A percentile compares a stretch with the other conserved stretches of the same genome.
These are phyloP conservation scores for Exserohilum rostratum DNA, from an alignment of 2,329 filamentous ascomycete genomes.

Conservation along the genomic window DNA sequence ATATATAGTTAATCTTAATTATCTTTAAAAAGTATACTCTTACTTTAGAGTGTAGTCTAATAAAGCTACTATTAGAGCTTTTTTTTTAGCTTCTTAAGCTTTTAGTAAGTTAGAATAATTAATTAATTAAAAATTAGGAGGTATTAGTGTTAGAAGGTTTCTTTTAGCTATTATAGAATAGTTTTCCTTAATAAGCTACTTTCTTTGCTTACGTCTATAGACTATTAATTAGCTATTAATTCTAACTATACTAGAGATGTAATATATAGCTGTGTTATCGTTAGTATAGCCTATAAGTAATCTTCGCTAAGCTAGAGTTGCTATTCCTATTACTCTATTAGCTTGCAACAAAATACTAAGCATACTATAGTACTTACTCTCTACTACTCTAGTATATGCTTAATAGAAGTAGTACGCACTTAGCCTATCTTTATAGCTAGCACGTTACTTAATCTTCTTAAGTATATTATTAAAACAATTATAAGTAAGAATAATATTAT, in stretches of 20 bases:
- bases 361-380: conserved; percentile 2
- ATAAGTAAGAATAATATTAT: conserved; percentile 4
- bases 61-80: neutral
- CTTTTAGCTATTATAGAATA: conserved; percentile 8
- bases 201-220: neutral
- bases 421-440: conserved; percentile 8
- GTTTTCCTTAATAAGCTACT: conserved; percentile 1
- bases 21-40: conserved; percentile 6
- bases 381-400: conserved; percentile 1
- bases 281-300: neutral
- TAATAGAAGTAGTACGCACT: conserved; percentile 11
- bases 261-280: neutral
- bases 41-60: neutral
- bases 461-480: conserved; percentile 7
- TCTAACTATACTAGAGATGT: neutral
- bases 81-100: neutral
- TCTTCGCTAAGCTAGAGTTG: neutral
- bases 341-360: neutral
- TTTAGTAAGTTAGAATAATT: neutral
- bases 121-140: conserved; percentile 4
- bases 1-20: conserved; percentile 1
- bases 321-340: neutral
- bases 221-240: conserved; percentile 2
- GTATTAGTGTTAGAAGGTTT: conserved; percentile 1
- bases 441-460: conserved; percentile 2